Evolutionary conservation across 2,329 filamentous ascomycete species (phyloP).

Genomic region (Pyrenochaeta sp.): DNA sequence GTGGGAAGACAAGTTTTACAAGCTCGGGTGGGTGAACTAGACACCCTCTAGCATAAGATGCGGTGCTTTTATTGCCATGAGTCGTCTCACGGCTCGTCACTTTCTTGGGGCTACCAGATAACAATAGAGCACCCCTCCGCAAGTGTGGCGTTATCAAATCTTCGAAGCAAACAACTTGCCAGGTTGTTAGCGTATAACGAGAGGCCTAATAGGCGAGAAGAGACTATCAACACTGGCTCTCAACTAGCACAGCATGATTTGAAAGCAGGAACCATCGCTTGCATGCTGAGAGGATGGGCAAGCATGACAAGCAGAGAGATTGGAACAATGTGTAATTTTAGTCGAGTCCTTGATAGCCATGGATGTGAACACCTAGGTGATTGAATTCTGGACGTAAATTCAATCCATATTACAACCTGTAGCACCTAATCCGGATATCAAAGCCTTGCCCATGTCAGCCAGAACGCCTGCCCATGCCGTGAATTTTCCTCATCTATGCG

Average conservation of each 20-base stretch:
- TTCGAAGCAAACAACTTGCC: no score
- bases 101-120: neutral
- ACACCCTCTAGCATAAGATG: neutral
- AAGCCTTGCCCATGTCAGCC: constrained; percentile 17
- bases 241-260: no score
- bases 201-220: no score
- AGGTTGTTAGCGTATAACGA: no score
- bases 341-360: no score
- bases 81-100: neutral
- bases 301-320: no score
- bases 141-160: no score
- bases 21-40: constrained; percentile 21
- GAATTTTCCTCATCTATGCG: neutral
- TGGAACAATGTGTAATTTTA: no score
- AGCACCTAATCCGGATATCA: constrained; percentile 5
- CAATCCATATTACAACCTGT: neutral
- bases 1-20: constrained; percentile 26
- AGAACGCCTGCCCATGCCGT: constrained; percentile 43
- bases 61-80: neutral
- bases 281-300: no score
- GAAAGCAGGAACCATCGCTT: no score
- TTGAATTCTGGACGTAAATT: neutral
- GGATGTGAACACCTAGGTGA: neutral
- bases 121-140: no score
- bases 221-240: no score